Evolutionary conservation across 1,139 yeast species (phyloP), one percentile per base, ranked within the genome.

Genomic region (Candida buenavistaensis): DNA sequence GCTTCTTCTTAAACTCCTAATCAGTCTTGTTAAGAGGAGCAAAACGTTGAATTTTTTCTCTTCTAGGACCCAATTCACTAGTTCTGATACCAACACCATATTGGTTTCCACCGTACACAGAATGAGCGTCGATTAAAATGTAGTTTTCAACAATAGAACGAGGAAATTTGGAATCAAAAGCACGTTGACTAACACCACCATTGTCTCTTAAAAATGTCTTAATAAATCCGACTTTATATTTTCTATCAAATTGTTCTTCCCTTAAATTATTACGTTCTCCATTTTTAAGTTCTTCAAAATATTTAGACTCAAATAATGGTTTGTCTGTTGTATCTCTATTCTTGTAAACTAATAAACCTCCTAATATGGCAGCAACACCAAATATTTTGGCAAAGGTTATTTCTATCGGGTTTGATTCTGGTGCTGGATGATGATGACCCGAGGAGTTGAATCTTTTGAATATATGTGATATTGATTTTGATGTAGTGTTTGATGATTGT

Each of bases 31-130:
- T 35, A 29, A 40, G 35, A 14, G 74, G 74, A 45, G 75, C 74
- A 52, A 62, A 69, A 46, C 59, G 55, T 47, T 61, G 57, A 40
- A 59, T 48, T 51, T 68, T 61, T 50, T 68, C 73, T 51, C 52
- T 68, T 62, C 76, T 68, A 33, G 75, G 75, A 20, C 75, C 75
- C 52, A 70, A 64, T 39, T 59, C 52, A 47, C 56, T 62, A 32
- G 70, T 63, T 51, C 68, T 67, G 37, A 70, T 68, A 43, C 75
- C 75, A 27, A 68, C 70, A 39, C 76, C 76, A 45, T 62, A 69
- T 50, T 68, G 71, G 38, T 52, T 45, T 13, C 71, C 72, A 41
- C 71, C 72, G 41, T 42, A 54, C 11, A 73, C 63, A 13, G 75
- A 67, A 47, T 67, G 74, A n/a, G 73, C 54, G 30, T 69, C 69